Evolutionary conservation across 257 asterid genomes (phyloP).

Genomic region (Nicotiana paniculata): DNA sequence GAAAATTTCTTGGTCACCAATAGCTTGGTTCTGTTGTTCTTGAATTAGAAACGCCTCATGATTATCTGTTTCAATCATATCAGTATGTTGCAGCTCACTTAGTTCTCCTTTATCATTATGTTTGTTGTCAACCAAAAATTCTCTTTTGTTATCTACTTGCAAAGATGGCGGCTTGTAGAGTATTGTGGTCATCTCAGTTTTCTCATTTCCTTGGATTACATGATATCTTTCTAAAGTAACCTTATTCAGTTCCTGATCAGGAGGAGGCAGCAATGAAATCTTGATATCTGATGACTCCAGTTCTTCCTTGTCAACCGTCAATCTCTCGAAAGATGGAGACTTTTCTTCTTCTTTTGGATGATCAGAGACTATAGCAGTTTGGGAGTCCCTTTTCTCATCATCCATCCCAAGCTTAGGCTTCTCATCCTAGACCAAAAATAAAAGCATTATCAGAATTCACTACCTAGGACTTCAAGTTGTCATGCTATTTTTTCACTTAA

Average conservation of each 20-base stretch:
- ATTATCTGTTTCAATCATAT: not conserved
- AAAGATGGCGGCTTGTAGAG: not conserved
- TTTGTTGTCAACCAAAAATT: not conserved
- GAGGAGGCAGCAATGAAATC: not conserved
- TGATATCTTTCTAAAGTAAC: not conserved
- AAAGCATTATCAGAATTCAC: not conserved
- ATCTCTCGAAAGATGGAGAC: not conserved
- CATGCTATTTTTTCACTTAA: not conserved
- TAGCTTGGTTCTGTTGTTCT: not conserved
- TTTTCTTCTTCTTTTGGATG: not conserved
- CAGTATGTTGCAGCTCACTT: slow-evolving; percentile 7
- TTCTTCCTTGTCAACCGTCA: not conserved
- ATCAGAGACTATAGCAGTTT: not conserved
- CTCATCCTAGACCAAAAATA: slow-evolving; percentile 37
- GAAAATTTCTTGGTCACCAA: slow-evolving; percentile 1
- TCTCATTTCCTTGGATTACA: not conserved
- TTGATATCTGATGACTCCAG: not conserved
- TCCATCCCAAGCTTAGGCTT: slow-evolving; percentile 12
- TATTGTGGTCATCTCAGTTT: not conserved
- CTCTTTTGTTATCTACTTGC: not conserved
- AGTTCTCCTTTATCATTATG: slow-evolving; percentile 14
- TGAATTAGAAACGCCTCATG: not conserved
- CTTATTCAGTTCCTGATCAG: not conserved
- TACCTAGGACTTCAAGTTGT: not conserved
- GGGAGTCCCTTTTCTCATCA: slow-evolving; percentile 8